Base-by-base conservation (phyloP, 2,329 filamentous ascomycete species). In the Cercospora zeae-maydis region DNA sequence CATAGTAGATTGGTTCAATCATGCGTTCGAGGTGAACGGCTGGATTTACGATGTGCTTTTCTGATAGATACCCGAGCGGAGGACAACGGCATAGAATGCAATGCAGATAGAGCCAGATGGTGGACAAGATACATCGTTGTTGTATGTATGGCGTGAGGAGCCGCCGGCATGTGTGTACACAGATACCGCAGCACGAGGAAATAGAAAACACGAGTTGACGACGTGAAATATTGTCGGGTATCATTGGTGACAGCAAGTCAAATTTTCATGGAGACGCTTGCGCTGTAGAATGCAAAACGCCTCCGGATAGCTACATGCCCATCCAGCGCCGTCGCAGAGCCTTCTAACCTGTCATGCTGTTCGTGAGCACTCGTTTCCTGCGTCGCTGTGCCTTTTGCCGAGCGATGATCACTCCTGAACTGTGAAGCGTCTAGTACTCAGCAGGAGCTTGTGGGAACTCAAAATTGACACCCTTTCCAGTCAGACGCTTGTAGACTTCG, bases 401-500 rank as follows among this genome's bases (percentile, higher is more conserved):
- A 16, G 21, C 21, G 39, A 27, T 45, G 39, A 45, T 16, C 21
- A 24, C 21, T 16, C 39, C 16, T 21, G 39, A 37, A 2, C 39
- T 19, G 39, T 21, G 39, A 45, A 45, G 8, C 96, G 42, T 61
- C 58, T 61, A 61, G 84, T 90, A 96, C 79, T 96, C 93, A 74
- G 86, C 76, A 77, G 84, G 81, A 78, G 85, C 86, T 85, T 96
- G 90, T 76, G 95, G 95, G 88, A 99, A 99, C 88, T 99, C 95
- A 79, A 99, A 99, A 82, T 88, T 88, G 80, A 98, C 95, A 79
- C 88, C 88, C 83, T 96, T 95, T 82, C 95, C 95, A 69, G 95
- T 99, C 79, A 99, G 86, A 78, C 92, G 89, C 83, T 92, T 92
- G 91, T 99, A 99, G 80, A 99, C 95, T 88, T 99, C 95, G 72